phyloP scores from a whole-genome alignment of 306 rosid genomes.

The Vigna mungo region DNA sequence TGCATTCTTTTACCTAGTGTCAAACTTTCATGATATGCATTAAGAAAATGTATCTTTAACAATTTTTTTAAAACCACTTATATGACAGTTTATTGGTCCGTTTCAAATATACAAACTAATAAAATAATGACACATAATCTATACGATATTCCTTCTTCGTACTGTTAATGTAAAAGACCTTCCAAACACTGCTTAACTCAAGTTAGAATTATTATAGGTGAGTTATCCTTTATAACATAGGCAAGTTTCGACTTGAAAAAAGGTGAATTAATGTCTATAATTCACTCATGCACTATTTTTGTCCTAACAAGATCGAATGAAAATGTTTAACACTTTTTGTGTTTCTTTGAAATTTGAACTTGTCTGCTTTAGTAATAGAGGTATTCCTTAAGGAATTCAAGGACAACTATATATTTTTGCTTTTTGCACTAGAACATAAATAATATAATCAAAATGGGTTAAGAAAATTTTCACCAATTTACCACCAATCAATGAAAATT shows the following conservation, averaged over 20 bases:
- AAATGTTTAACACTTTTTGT: conserved; percentile 28
- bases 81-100: too few species aligned
- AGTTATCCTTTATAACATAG: conserved; percentile 37
- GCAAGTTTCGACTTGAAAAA: conserved; percentile 41
- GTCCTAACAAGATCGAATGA: conserved; percentile 31
- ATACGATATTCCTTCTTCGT: conserved; percentile 20
- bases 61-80: too few species aligned
- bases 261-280: conserved; percentile 37
- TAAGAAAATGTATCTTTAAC: too few species aligned
- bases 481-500: too few species aligned
- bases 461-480: neutral
- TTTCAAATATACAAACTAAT: too few species aligned
- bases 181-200: conserved; percentile 16
- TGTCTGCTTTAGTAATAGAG: conserved; percentile 19
- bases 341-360: conserved; percentile 7
- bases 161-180: conserved; percentile 22
- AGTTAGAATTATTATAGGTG: conserved; percentile 32
- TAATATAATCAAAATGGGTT: too few species aligned
- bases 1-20: conserved; percentile 31
- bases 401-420: conserved; percentile 21
- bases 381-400: conserved; percentile 17
- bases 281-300: conserved; percentile 20
- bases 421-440: conserved; percentile 5
- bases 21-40: conserved; percentile 30
- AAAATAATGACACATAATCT: too few species aligned